Percentiles rank a stretch among this genome's conserved stretches.
Conservation (phyloP, 768 basidiomycete species). For the Tulasnella sp. region DNA sequence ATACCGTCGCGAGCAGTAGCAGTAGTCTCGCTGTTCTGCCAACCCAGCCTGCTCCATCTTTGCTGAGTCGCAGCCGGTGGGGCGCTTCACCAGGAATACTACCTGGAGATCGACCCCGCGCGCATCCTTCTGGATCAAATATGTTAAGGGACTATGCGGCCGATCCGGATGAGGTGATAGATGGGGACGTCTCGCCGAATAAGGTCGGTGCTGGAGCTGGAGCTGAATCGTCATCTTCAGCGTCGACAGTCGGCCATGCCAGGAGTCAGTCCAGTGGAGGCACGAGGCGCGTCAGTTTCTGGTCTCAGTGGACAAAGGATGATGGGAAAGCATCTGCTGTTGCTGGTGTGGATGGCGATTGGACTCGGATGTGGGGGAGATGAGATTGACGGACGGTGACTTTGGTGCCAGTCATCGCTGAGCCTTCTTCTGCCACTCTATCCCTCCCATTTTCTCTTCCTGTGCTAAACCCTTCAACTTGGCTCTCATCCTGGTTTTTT, state of each 20-base stretch:
- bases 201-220: too few relatives aligned
- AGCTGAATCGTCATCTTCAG: not conserved
- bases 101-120: too few relatives aligned
- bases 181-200: too few relatives aligned
- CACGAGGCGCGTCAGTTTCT: not conserved
- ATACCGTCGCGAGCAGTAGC: not conserved
- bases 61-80: not conserved
- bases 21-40: not conserved
- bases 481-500: not conserved
- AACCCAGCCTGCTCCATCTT: not conserved
- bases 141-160: slow-evolving; percentile 5
- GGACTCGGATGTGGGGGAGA: not conserved
- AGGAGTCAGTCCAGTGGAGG: not conserved
- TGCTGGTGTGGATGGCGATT: not conserved
- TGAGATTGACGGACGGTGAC: not conserved
- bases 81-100: too few relatives aligned
- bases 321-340: not conserved
- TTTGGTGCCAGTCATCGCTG: not conserved
- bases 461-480: not conserved
- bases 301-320: not conserved
- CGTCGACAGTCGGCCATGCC: not conserved
- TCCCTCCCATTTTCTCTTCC: slow-evolving; percentile 1
- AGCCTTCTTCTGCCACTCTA: not conserved
- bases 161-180: slow-evolving; percentile 1
- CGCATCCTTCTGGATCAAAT: not conserved